A percentile compares a stretch with the other conserved stretches of the same genome.
These are phyloP conservation scores for Aspergillus biplanus DNA, from an alignment of 495 filamentous ascomycete genomes.

Conservation along the genomic window DNA sequence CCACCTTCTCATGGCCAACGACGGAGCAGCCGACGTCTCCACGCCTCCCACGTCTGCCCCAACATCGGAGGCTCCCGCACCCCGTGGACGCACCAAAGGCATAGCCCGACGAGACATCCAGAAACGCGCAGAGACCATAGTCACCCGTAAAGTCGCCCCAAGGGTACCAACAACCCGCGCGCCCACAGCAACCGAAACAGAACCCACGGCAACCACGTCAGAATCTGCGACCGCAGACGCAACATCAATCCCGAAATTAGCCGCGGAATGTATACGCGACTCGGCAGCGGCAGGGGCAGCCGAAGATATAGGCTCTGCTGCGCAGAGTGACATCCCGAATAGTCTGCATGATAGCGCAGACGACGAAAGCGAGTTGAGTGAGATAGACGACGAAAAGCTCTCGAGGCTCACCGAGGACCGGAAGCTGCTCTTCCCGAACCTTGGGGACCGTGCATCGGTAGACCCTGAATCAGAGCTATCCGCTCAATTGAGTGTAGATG, in stretches of 20 bases:
- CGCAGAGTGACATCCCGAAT: conserved; percentile 52
- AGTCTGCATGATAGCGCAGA: conserved; percentile 77
- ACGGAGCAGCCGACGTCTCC: conserved; percentile 40
- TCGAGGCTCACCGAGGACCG: conserved; percentile 42
- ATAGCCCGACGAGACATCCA: conserved; percentile 67
- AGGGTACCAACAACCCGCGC: conserved; percentile 35
- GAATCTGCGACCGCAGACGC: background rate
- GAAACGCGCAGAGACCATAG: conserved; percentile 62
- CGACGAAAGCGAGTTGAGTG: conserved; percentile 80
- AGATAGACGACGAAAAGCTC: conserved; percentile 59
- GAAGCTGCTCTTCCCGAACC: conserved; percentile 42
- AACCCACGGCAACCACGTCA: conserved; percentile 20
- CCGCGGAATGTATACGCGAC: conserved; percentile 13
- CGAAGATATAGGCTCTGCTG: conserved; percentile 27
- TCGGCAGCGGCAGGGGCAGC: conserved; percentile 8
- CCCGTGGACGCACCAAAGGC: conserved; percentile 58
- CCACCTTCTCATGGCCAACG: conserved; percentile 53
- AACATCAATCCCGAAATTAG: conserved; percentile 27
- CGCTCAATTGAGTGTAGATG: conserved; percentile 32
- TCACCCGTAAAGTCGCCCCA: conserved; percentile 47
- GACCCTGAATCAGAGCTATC: conserved; percentile 36
- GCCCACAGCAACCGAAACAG: conserved; percentile 29
- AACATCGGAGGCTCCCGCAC: conserved; percentile 45
- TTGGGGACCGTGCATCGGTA: conserved; percentile 30
- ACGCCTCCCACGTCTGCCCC: conserved; percentile 40